phyloP scores from a whole-genome alignment of 176 grass and related monocot genomes.

The Dendrocalamus sinicus region DNA sequence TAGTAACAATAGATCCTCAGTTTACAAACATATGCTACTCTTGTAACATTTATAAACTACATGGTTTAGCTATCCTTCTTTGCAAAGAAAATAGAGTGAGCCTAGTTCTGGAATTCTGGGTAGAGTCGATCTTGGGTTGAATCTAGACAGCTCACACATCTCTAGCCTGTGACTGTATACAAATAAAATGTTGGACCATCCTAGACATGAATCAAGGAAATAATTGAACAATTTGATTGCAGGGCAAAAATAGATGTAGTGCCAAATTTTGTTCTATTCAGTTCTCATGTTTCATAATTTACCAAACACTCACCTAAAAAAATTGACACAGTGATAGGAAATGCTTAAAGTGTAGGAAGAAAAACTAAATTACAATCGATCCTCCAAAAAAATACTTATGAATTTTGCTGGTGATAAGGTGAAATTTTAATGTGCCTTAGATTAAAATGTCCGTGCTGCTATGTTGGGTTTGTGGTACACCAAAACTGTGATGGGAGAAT shows the following conservation, averaged over 20 bases:
- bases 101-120: neutral
- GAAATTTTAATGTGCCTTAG: neutral
- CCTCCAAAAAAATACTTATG: no score
- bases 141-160: constrained; percentile 15
- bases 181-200: neutral
- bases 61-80: neutral
- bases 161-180: neutral
- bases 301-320: no score
- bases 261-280: no score
- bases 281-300: no score
- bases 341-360: no score
- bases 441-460: neutral
- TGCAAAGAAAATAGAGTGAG: neutral
- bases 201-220: neutral
- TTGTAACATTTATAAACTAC: neutral
- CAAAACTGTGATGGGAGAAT: neutral
- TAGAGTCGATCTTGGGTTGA: neutral
- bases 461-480: neutral
- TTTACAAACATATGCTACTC: neutral
- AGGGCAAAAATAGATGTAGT: neutral
- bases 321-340: no score
- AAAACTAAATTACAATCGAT: no score
- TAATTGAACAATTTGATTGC: neutral
- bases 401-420: neutral
- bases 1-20: neutral